Evolutionary conservation across 2,329 filamentous ascomycete genomes (phyloP).

Genomic region (Cytospora paraplurivora): DNA sequence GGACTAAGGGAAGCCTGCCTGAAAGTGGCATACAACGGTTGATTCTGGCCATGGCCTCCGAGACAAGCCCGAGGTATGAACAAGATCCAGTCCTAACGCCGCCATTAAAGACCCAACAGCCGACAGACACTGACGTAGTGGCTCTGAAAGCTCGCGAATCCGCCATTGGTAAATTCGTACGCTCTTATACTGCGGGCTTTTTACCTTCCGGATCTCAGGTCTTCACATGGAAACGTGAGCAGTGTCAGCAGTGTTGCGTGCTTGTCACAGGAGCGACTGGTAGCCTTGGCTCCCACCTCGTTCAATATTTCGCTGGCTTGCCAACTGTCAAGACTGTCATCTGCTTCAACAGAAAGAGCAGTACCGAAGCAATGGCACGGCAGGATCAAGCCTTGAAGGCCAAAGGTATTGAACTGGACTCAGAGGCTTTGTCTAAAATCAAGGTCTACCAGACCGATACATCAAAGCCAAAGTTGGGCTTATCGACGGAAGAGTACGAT

Average conservation of each 20-base stretch:
- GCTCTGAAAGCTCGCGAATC: background rate
- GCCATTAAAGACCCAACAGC: background rate
- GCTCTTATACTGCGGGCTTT: background rate
- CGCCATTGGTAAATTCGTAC: background rate
- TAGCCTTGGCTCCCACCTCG: constrained; percentile 43
- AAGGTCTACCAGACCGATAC: constrained; percentile 45
- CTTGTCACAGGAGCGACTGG: constrained; percentile 45
- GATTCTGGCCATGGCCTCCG: background rate
- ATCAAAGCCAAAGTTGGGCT: constrained; percentile 45
- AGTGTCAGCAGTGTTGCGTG: constrained; percentile 29
- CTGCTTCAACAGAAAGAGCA: constrained; percentile 49
- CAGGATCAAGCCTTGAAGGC: constrained; percentile 38
- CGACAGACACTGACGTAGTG: background rate
- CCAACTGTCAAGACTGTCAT: constrained; percentile 38
- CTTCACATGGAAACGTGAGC: background rate
- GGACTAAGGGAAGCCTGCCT: constrained; percentile 33
- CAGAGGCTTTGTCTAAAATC: constrained; percentile 39
- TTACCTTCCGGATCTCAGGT: background rate
- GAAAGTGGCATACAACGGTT: constrained; percentile 8
- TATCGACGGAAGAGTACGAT: constrained; percentile 42
- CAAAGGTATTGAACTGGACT: constrained; percentile 18
- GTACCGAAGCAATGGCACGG: constrained; percentile 33
- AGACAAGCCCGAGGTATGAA: background rate
- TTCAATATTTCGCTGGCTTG: constrained; percentile 34
- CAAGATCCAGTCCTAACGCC: background rate